phyloP scores from a whole-genome alignment of 257 asterid genomes.

The Henckelia pumila region DNA sequence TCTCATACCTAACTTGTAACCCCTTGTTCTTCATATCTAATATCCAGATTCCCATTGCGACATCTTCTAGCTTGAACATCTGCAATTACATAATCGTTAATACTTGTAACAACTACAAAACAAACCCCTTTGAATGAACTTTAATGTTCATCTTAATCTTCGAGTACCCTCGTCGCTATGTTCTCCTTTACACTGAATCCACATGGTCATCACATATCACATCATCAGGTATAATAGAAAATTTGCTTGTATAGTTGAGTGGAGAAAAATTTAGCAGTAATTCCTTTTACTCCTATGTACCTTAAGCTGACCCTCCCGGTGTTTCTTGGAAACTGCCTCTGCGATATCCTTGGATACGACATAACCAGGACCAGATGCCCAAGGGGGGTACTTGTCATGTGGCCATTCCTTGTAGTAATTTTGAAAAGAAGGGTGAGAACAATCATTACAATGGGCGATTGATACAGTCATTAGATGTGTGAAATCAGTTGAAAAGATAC shows the following conservation, averaged over 20 bases:
- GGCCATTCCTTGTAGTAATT: slow-evolving; percentile 73
- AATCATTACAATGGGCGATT: background rate
- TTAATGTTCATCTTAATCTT: background rate
- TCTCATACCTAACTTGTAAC: slow-evolving; percentile 61
- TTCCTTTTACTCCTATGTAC: slow-evolving; percentile 31
- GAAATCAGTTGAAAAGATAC: slow-evolving; percentile 37
- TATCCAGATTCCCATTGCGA: slow-evolving; percentile 97
- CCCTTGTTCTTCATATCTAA: slow-evolving; percentile 74
- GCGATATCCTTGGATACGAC: slow-evolving; percentile 83
- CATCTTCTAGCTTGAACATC: slow-evolving; percentile 98
- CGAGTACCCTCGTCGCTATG: too few species aligned
- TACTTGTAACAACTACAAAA: background rate
- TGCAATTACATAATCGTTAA: slow-evolving; percentile 27
- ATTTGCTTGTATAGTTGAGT: background rate
- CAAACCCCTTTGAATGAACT: background rate
- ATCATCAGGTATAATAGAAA: background rate
- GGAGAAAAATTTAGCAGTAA: background rate
- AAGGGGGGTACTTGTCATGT: slow-evolving; percentile 82
- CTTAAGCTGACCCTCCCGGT: slow-evolving; percentile 63
- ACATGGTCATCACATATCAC: background rate
- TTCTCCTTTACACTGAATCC: background rate
- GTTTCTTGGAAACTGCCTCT: slow-evolving; percentile 55
- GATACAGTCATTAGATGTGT: slow-evolving; percentile 6
- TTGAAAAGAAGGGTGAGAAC: slow-evolving; percentile 22
- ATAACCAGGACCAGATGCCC: slow-evolving; percentile 97